These are phyloP conservation scores for Chrysanthemum lavandulifolium DNA, from an alignment of 129 eudicot species.

Conservation along the genomic window DNA sequence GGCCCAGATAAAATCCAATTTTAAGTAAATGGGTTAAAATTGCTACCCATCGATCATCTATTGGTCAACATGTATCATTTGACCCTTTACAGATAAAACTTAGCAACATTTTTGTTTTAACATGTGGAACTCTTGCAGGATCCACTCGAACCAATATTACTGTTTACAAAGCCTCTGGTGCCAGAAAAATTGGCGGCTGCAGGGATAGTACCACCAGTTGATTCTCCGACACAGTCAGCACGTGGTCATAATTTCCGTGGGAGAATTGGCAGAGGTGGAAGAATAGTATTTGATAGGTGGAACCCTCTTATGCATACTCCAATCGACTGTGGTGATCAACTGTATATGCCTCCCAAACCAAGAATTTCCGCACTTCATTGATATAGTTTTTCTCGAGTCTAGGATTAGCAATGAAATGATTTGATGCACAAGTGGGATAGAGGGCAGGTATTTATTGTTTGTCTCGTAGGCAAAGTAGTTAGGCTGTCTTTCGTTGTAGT, in stretches of 20 bases:
- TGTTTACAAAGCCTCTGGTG: slow-evolving; percentile 77
- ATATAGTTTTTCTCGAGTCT: slow-evolving; percentile 18
- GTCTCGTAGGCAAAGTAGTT: not conserved
- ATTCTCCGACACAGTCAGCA: slow-evolving; percentile 33
- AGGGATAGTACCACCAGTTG: slow-evolving; percentile 71
- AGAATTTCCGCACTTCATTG: slow-evolving; percentile 31
- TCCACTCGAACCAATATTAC: slow-evolving; percentile 77
- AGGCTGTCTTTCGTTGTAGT: not conserved
- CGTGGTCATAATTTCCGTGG: slow-evolving; percentile 49
- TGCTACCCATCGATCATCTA: too few relatives aligned
- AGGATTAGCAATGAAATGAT: slow-evolving; percentile 2
- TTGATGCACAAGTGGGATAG: not conserved
- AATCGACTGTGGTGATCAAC: slow-evolving; percentile 51
- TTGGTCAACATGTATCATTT: too few relatives aligned
- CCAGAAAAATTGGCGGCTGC: slow-evolving; percentile 78
- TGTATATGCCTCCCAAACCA: slow-evolving; percentile 57
- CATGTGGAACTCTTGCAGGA: slow-evolving; percentile 51
- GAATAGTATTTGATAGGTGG: slow-evolving; percentile 87
- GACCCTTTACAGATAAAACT: not conserved
- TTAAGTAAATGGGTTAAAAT: not conserved
- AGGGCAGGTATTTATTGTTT: not conserved
- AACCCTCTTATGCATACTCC: slow-evolving; percentile 68
- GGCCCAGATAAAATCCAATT: too few relatives aligned
- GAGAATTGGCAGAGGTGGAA: slow-evolving; percentile 90
- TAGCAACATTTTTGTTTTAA: not conserved